phyloP scores from a whole-genome alignment of 352 stramenopile species.

The Globisporangium cystogenes region DNA sequence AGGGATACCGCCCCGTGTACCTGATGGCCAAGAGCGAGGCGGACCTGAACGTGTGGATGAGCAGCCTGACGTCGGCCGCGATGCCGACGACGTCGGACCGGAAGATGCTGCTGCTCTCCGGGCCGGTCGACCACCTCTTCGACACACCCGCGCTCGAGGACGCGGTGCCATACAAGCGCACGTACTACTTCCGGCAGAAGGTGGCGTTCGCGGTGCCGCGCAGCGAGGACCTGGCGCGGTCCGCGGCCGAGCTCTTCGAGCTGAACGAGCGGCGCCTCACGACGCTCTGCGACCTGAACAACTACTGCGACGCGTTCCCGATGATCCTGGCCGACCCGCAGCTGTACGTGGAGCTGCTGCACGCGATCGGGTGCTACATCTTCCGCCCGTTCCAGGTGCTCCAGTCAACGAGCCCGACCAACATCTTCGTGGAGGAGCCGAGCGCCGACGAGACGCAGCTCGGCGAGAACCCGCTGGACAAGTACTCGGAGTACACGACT shows the following conservation, averaged over 20 bases:
- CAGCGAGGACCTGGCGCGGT: slow-evolving; percentile 39
- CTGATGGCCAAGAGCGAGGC: slow-evolving; percentile 84
- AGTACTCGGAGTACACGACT: slow-evolving; percentile 79
- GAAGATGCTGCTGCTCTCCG: slow-evolving; percentile 56
- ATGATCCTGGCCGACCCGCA: slow-evolving; percentile 78
- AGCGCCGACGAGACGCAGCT: slow-evolving; percentile 47
- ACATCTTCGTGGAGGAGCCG: slow-evolving; percentile 83
- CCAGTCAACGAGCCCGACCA: slow-evolving; percentile 44
- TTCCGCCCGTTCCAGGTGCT: slow-evolving; percentile 69
- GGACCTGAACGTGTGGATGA: slow-evolving; percentile 83
- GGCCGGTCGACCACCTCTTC: slow-evolving; percentile 64
- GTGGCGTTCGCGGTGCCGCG: slow-evolving; percentile 74
- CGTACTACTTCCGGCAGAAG: slow-evolving; percentile 83
- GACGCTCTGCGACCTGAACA: slow-evolving; percentile 81
- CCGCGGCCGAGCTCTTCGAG: slow-evolving; percentile 67
- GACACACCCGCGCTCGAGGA: slow-evolving; percentile 77
- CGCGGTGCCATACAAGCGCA: slow-evolving; percentile 75
- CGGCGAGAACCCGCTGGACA: slow-evolving; percentile 72
- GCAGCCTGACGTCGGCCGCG: slow-evolving; percentile 70
- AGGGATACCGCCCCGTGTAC: slow-evolving; percentile 79
- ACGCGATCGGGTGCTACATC: slow-evolving; percentile 77
- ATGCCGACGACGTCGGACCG: slow-evolving; percentile 68
- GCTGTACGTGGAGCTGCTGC: slow-evolving; percentile 75
- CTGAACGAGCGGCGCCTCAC: slow-evolving; percentile 80
- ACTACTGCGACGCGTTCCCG: slow-evolving; percentile 78